Conservation (phyloP, 225 moss, liverwort and hornwort species). For the Antitrichia curtipendula region DNA sequence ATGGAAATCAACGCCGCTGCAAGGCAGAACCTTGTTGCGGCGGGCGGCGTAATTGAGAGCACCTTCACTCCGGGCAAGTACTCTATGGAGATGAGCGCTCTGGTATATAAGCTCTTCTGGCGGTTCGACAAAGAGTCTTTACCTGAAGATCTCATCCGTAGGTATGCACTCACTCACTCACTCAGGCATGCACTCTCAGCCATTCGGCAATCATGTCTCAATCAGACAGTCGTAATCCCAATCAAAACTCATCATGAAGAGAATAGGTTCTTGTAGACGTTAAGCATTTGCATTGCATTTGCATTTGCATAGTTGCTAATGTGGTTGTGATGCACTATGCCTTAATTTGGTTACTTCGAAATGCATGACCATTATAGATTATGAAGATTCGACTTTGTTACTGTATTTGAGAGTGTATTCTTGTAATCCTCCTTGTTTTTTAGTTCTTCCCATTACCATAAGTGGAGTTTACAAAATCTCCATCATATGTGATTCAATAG, state of each 20-base stretch:
- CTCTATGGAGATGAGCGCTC: constrained; percentile 57
- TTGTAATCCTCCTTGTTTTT: neutral
- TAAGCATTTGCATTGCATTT: neutral
- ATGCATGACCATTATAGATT: neutral
- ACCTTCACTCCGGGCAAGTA: constrained; percentile 53
- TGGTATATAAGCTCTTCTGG: constrained; percentile 44
- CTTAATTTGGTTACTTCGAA: neutral
- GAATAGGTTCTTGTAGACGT: neutral
- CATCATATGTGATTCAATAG: neutral
- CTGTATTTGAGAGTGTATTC: neutral
- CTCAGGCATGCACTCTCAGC: neutral
- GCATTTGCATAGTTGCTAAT: neutral
- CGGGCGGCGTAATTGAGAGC: constrained; percentile 67
- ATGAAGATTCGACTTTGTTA: neutral
- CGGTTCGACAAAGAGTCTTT: constrained; percentile 66
- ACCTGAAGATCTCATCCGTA: constrained; percentile 60
- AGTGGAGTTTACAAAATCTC: neutral
- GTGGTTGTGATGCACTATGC: neutral
- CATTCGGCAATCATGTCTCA: neutral
- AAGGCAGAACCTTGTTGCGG: constrained; percentile 47
- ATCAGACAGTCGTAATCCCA: neutral
- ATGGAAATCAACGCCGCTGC: constrained; percentile 82
- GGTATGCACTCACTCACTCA: constrained; percentile 9
- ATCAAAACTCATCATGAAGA: neutral
- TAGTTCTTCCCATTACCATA: neutral